Base-by-base conservation (phyloP, 176 grass and related monocot genomes). In the Metroxylon sagu region DNA sequence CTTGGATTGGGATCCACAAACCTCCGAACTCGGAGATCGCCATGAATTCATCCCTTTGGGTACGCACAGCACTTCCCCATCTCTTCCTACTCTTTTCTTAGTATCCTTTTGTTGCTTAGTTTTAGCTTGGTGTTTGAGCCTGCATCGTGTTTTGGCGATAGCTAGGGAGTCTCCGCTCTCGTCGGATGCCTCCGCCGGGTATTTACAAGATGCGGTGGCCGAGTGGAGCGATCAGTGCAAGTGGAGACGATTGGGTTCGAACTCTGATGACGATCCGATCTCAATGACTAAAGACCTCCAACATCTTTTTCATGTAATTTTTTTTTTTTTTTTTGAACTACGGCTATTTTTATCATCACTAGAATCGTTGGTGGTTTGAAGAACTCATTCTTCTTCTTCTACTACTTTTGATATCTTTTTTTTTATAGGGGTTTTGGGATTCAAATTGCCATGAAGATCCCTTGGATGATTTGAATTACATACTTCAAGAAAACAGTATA, bases 371-470 rank as follows among this genome's bases (percentile, higher is more conserved):
- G 14, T 58, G 2, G 18, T 17, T 57, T 21, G 7, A n/a, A 15
- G 8, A 49, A 28, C 16, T 65, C 21, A 18, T 26, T 82, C 61
- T 28, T 52, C 49, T 50, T 70, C 53, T 18, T 3, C 5, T 49
- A 61, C 10, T 64, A 61, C 26, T 77, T 73, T 81, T 71, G 26
- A 53, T 31, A 70, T 69, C 48, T 56, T 21, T 83, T 21, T 2
- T 64, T 23, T 64, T 59, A 19, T 73, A 95, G 86, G 64, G 73
- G 48, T 90, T 90, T 27, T 90, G 83, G 90, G 68, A 87, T 84
- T 60, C 77, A 17, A 74, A 28, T 56, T 25, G 66, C 25, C 28
- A 14, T 56, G 55, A 19, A 64, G 73, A 79, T 77, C 56, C 76
- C 80, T 30, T 71, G 29, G 70, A 74, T 2, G 80, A 57, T 57